Percentiles rank a stretch among this genome's conserved stretches.
Evolutionary conservation across 164 flowering plant genomes (phyloP).

Genomic region (Pachysandra terminalis): DNA sequence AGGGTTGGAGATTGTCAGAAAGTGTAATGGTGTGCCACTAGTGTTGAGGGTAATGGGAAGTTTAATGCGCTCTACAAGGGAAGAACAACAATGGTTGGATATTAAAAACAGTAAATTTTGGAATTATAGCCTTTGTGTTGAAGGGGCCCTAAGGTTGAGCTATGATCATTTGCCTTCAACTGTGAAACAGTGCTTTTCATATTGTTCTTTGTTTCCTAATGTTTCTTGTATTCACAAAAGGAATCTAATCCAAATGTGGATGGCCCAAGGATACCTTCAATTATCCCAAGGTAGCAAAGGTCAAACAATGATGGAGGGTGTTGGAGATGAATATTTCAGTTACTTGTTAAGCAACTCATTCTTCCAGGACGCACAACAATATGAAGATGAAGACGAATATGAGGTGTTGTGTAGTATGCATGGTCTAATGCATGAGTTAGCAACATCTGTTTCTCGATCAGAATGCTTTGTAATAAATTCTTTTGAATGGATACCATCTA

Average conservation of each 20-base stretch:
- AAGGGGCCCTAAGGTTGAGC: neutral
- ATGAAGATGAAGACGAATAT: no score
- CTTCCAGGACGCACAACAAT: neutral
- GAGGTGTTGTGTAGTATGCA: no score
- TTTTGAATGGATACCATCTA: neutral
- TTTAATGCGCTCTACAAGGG: neutral
- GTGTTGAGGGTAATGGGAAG: neutral
- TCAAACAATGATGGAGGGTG: no score
- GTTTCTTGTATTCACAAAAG: neutral
- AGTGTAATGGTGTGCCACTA: neutral
- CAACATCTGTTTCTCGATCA: neutral
- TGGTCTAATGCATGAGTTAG: neutral
- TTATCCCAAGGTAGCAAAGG: no score
- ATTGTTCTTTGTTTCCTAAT: conserved; percentile 1
- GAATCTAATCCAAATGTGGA: neutral
- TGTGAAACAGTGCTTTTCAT: conserved; percentile 19
- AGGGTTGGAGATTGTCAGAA: neutral
- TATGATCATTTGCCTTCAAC: conserved; percentile 1
- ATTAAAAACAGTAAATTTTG: neutral
- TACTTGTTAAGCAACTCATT: neutral
- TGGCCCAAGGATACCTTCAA: no score
- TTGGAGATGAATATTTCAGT: no score
- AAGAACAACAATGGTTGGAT: neutral
- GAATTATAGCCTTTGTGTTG: neutral
- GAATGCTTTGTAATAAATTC: neutral